Conservation (phyloP, 2,329 filamentous ascomycete genomes). For the Fusarium redolens region DNA sequence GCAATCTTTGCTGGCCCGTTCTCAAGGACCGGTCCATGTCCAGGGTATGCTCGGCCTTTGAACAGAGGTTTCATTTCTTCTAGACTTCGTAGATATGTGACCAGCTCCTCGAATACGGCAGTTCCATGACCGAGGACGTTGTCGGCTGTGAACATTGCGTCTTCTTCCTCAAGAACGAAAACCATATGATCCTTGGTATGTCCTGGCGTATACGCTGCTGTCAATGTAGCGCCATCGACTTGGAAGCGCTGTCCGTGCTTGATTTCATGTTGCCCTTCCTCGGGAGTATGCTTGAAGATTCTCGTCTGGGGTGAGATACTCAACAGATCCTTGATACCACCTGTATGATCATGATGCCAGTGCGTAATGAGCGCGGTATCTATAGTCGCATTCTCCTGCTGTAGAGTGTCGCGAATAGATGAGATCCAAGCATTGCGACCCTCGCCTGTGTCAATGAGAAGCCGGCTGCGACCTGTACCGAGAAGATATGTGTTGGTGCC, state of each 20-base stretch:
- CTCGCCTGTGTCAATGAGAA: slow-evolving; percentile 92
- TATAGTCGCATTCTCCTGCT: slow-evolving; percentile 75
- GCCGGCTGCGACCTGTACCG: slow-evolving; percentile 76
- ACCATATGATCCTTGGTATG: slow-evolving; percentile 87
- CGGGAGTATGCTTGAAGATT: slow-evolving; percentile 75
- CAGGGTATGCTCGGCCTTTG: slow-evolving; percentile 81
- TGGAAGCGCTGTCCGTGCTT: slow-evolving; percentile 64
- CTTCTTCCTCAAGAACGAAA: slow-evolving; percentile 80
- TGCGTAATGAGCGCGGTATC: slow-evolving; percentile 84
- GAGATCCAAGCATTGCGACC: slow-evolving; percentile 79
- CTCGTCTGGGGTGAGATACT: slow-evolving; percentile 69
- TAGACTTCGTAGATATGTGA: slow-evolving; percentile 75
- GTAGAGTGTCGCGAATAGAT: slow-evolving; percentile 72
- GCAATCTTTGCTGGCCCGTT: slow-evolving; percentile 77
- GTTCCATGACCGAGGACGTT: slow-evolving; percentile 90
- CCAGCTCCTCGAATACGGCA: slow-evolving; percentile 83
- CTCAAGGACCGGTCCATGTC: slow-evolving; percentile 83
- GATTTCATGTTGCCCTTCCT: slow-evolving; percentile 58
- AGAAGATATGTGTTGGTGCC: slow-evolving; percentile 96
- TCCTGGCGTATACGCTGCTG: slow-evolving; percentile 70
- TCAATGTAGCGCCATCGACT: slow-evolving; percentile 72
- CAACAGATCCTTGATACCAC: slow-evolving; percentile 78
- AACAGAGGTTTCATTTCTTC: slow-evolving; percentile 75
- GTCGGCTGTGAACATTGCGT: slow-evolving; percentile 89
- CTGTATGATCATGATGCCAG: slow-evolving; percentile 90